Percentiles rank a stretch among this genome's conserved stretches.
Evolutionary conservation across 1,284 basidiomycete genomes (phyloP).

Genomic region (Tilletiaria anomala): DNA sequence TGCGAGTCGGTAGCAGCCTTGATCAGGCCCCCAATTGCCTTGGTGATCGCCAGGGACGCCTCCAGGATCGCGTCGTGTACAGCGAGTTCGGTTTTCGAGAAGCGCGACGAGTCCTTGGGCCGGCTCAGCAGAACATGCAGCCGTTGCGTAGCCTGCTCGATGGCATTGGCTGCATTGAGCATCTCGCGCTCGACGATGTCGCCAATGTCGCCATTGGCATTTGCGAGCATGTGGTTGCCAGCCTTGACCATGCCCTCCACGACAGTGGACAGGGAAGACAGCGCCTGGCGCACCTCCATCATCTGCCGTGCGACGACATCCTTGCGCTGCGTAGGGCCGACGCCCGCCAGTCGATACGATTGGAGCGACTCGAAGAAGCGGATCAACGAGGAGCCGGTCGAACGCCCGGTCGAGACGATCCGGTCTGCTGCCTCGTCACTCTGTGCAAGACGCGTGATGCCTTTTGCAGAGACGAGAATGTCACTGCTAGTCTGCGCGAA

Average conservation of each 20-base stretch:
- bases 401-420: conserved; percentile 69
- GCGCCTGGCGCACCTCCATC: conserved; percentile 62
- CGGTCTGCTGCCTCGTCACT: conserved; percentile 84
- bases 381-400: conserved; percentile 70
- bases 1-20: conserved; percentile 92
- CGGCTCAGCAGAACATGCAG: conserved; percentile 78
- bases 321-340: conserved; percentile 54
- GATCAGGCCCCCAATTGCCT: conserved; percentile 84
- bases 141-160: conserved; percentile 79
- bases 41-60: conserved; percentile 85
- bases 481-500: conserved; percentile 85
- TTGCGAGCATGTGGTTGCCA: conserved; percentile 58
- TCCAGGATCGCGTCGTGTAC: conserved; percentile 95
- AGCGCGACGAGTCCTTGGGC: conserved; percentile 66
- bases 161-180: conserved; percentile 79
- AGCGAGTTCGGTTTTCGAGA: conserved; percentile 78
- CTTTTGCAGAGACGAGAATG: conserved; percentile 82
- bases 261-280: conserved; percentile 69
- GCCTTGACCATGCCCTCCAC: conserved; percentile 79
- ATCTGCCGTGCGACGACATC: conserved; percentile 83
- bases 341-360: conserved; percentile 63
- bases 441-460: conserved; percentile 77
- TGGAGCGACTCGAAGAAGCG: conserved; percentile 90
- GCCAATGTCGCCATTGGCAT: conserved; percentile 81
- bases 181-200: conserved; percentile 95